phyloP scores from a whole-genome alignment of 2,329 filamentous ascomycete species.

The Phymatotrichopsis omnivora region DNA sequence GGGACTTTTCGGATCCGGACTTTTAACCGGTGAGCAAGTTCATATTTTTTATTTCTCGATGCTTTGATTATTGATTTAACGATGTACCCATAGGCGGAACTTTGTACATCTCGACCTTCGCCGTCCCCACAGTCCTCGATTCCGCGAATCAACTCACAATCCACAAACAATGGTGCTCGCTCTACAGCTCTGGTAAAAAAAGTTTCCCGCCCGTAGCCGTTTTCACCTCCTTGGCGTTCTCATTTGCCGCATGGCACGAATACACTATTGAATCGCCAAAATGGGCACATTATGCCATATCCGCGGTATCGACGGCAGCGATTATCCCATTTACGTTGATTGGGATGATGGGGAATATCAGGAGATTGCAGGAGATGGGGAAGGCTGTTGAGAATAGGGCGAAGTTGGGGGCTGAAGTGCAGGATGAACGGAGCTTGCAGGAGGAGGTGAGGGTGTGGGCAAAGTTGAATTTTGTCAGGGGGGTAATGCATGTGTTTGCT shows the following conservation, averaged over 20 bases:
- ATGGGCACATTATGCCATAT: neutral
- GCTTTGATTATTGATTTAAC: neutral
- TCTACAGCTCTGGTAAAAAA: constrained; percentile 11
- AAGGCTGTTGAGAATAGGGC: neutral
- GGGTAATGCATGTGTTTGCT: neutral
- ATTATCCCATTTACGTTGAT: constrained; percentile 10
- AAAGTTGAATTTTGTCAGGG: constrained; percentile 4
- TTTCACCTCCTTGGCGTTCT: neutral
- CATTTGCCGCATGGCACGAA: neutral
- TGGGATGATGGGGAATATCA: constrained; percentile 5
- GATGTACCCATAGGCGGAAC: constrained; percentile 4
- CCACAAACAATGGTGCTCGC: constrained; percentile 11
- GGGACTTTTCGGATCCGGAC: constrained; percentile 6
- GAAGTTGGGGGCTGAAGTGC: no score
- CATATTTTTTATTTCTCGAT: no score
- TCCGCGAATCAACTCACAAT: neutral
- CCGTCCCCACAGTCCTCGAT: constrained; percentile 1
- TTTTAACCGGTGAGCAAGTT: constrained; percentile 6
- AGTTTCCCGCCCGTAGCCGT: constrained; percentile 7
- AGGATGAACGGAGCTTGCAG: neutral
- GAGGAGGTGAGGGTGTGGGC: neutral
- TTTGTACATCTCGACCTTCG: constrained; percentile 8
- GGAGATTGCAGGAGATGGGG: neutral
- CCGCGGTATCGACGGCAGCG: neutral
- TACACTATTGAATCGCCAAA: constrained; percentile 1